Percentiles rank a stretch among this genome's conserved stretches.
Conservation (phyloP, 164 flowering plant genomes). For the Aristolochia californica region DNA sequence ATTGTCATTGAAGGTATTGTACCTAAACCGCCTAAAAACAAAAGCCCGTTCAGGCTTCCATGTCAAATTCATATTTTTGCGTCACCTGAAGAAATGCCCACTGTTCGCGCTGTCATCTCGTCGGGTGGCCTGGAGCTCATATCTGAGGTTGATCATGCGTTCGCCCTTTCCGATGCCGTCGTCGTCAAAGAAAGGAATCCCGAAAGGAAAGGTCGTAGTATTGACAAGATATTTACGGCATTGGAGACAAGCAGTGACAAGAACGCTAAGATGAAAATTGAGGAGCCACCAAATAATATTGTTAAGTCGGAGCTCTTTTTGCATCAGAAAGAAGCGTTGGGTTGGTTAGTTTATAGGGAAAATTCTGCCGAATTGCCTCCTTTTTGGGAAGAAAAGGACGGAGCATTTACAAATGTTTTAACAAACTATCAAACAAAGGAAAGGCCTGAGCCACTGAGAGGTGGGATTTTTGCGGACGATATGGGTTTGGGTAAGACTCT, state of each 20-base stretch:
- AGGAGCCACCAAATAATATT: conserved; percentile 56
- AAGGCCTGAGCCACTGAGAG: conserved; percentile 66
- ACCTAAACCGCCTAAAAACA: conserved; percentile 28
- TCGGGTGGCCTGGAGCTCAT: conserved; percentile 41
- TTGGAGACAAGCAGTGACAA: conserved; percentile 34
- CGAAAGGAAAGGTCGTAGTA: conserved; percentile 15
- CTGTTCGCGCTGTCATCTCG: conserved; percentile 23
- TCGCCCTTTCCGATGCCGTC: conserved; percentile 46
- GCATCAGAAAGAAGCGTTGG: conserved; percentile 81
- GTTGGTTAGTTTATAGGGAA: conserved; percentile 80
- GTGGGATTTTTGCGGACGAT: conserved; percentile 93
- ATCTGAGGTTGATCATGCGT: conserved; percentile 22
- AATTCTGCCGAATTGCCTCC: conserved; percentile 68
- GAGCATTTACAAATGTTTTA: conserved; percentile 53
- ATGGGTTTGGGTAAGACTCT: conserved; percentile 97
- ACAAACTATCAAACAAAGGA: conserved; percentile 39
- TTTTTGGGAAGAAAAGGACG: conserved; percentile 75
- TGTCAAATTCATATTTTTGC: conserved; percentile 72
- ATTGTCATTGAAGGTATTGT: conserved; percentile 54
- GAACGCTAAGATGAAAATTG: conserved; percentile 13
- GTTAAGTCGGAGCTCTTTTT: conserved; percentile 46
- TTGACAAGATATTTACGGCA: conserved; percentile 64
- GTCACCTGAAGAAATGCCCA: conserved; percentile 18
- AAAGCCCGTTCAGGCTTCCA: conserved; percentile 27
- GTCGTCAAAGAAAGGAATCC: conserved; percentile 39